These are phyloP conservation scores for Bipolaris bicolor DNA, from an alignment of 2,329 filamentous ascomycete species.

Conservation along the genomic window DNA sequence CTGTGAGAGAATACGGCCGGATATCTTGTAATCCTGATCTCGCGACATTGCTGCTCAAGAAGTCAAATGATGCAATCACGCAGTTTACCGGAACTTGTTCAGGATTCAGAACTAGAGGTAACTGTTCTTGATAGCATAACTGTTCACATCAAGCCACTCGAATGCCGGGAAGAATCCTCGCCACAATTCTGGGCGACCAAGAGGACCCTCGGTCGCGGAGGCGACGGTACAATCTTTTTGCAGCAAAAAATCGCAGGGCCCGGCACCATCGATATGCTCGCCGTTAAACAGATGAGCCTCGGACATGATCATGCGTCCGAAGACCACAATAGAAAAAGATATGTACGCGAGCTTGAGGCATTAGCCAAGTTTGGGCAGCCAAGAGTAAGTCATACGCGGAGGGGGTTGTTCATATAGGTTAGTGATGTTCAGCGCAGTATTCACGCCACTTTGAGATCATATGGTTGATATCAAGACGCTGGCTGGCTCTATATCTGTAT, in stretches of 20 bases:
- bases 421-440: background rate
- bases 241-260: background rate
- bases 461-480: background rate
- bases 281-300: background rate
- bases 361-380: background rate
- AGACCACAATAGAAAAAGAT: background rate
- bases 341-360: background rate
- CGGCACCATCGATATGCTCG: background rate
- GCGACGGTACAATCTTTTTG: background rate
- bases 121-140: background rate
- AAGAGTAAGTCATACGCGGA: background rate
- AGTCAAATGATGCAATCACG: background rate
- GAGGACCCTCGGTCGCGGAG: background rate
- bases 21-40: background rate
- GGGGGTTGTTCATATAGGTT: background rate
- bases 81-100: background rate
- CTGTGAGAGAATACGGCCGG: background rate
- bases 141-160: background rate
- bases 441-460: background rate
- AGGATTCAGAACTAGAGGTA: background rate
- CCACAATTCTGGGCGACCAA: background rate
- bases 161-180: background rate
- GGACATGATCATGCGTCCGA: background rate
- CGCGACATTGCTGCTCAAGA: background rate
- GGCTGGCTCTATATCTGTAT: background rate